Conservation (phyloP, 2,329 filamentous ascomycete species). For the Cordyceps cateniannulata region DNA sequence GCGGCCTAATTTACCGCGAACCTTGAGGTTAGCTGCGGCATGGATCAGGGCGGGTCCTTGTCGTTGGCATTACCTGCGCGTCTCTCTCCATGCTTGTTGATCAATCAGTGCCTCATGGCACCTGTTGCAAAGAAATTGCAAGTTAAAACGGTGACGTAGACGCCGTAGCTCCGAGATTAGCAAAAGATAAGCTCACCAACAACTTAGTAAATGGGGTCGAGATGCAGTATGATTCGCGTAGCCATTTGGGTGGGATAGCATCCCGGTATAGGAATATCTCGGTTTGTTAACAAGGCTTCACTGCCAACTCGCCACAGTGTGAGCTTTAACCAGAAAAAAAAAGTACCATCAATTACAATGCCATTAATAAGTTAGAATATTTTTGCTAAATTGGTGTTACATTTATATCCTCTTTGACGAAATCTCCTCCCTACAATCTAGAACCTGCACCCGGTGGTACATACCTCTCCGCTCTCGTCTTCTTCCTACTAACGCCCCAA, state of each 20-base stretch:
- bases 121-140: not conserved
- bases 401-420: too few relatives aligned
- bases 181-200: not conserved
- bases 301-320: not conserved
- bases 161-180: not conserved
- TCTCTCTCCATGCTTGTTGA: conserved; percentile 29
- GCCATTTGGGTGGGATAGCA: not conserved
- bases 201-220: not conserved
- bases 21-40: not conserved
- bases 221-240: not conserved
- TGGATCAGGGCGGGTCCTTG: not conserved
- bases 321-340: not conserved
- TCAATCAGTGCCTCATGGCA: conserved; percentile 6
- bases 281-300: not conserved
- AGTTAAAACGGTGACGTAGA: not conserved
- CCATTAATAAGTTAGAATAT: not conserved
- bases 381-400: too few relatives aligned
- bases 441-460: too few relatives aligned
- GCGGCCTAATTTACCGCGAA: conserved; percentile 24
- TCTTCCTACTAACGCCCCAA: too few relatives aligned
- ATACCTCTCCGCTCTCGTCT: too few relatives aligned
- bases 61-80: conserved; percentile 27
- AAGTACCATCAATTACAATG: not conserved
- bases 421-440: too few relatives aligned
- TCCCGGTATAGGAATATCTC: conserved; percentile 13